These are phyloP conservation scores for Plasmodium gaboni DNA, from an alignment of 169 alveolate genomes.

Conservation along the genomic window DNA sequence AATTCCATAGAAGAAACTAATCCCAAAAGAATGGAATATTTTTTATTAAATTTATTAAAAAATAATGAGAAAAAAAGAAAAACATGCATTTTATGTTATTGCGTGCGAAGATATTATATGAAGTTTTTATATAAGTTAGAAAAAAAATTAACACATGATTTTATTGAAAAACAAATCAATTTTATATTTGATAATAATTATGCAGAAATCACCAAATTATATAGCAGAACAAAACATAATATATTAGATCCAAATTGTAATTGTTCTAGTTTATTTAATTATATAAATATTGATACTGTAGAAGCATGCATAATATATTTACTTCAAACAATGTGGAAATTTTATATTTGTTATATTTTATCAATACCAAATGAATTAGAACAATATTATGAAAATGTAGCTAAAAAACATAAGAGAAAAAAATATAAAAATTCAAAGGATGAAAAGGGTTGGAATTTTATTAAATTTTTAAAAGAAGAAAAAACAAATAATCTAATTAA, in stretches of 20 bases:
- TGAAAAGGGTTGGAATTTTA: slow-evolving; percentile 59
- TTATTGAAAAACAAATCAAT: slow-evolving; percentile 34
- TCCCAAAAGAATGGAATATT: slow-evolving; percentile 49
- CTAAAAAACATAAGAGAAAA: slow-evolving; percentile 62
- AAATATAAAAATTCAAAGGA: slow-evolving; percentile 49
- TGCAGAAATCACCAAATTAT: slow-evolving; percentile 17
- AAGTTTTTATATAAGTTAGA: slow-evolving; percentile 31
- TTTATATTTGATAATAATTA: slow-evolving; percentile 69
- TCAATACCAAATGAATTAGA: slow-evolving; percentile 63
- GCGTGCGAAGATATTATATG: slow-evolving; percentile 52
- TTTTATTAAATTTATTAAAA: slow-evolving; percentile 36
- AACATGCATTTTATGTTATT: slow-evolving; percentile 68
- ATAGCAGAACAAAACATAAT: background rate
- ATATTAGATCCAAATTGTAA: slow-evolving; percentile 18
- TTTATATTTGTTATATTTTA: slow-evolving; percentile 46
- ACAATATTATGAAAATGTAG: slow-evolving; percentile 53
- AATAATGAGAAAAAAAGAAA: slow-evolving; percentile 10
- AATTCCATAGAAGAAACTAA: slow-evolving; percentile 7
- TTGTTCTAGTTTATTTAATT: slow-evolving; percentile 48
- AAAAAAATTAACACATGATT: slow-evolving; percentile 30
- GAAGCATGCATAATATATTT: slow-evolving; percentile 70
- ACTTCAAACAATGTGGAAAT: slow-evolving; percentile 31
- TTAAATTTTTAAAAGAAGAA: slow-evolving; percentile 49
- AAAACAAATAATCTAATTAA: slow-evolving; percentile 30
- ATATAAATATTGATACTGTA: slow-evolving; percentile 31